Percentiles rank a stretch among this genome's conserved stretches.
Evolutionary conservation across 1,284 basidiomycete genomes (phyloP).

Genomic region (Sanghuangporus weigelae): DNA sequence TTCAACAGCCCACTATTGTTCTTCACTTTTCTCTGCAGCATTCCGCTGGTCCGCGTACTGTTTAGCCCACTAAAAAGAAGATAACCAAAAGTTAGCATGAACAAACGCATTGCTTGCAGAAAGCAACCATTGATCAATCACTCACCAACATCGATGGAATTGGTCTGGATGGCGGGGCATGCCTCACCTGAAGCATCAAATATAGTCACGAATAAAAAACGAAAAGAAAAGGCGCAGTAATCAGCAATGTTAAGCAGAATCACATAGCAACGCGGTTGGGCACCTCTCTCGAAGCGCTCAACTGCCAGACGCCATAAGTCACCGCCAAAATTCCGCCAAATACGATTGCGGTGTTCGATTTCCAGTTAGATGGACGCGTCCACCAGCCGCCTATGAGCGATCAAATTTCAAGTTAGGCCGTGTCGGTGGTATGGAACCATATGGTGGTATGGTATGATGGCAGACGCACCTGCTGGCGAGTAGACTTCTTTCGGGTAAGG

Average conservation of each 20-base stretch:
- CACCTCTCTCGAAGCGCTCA: slow-evolving; percentile 65
- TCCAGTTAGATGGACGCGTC: slow-evolving; percentile 68
- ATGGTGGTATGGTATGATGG: neutral
- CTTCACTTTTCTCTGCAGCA: neutral
- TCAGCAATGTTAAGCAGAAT: neutral
- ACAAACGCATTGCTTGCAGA: neutral
- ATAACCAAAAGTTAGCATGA: neutral
- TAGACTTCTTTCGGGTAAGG: slow-evolving; percentile 30
- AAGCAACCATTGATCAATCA: neutral
- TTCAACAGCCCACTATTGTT: neutral
- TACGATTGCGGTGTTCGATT: slow-evolving; percentile 57
- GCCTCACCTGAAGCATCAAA: slow-evolving; percentile 20
- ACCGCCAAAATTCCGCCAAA: slow-evolving; percentile 52
- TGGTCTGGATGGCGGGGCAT: slow-evolving; percentile 42
- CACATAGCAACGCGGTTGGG: slow-evolving; percentile 19
- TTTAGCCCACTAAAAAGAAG: slow-evolving; percentile 29
- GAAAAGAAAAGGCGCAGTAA: neutral
- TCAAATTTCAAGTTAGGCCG: neutral
- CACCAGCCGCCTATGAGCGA: slow-evolving; percentile 62
- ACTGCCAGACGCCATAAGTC: slow-evolving; percentile 53
- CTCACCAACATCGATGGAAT: slow-evolving; percentile 64
- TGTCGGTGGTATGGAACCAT: neutral
- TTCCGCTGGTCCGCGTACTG: slow-evolving; percentile 22
- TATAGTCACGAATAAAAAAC: neutral
- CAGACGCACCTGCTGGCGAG: slow-evolving; percentile 26